Evolutionary conservation across 208 protist genomes (phyloP), one percentile per base, ranked within the genome.

Genomic region (Trypanosomatidae sp.): DNA sequence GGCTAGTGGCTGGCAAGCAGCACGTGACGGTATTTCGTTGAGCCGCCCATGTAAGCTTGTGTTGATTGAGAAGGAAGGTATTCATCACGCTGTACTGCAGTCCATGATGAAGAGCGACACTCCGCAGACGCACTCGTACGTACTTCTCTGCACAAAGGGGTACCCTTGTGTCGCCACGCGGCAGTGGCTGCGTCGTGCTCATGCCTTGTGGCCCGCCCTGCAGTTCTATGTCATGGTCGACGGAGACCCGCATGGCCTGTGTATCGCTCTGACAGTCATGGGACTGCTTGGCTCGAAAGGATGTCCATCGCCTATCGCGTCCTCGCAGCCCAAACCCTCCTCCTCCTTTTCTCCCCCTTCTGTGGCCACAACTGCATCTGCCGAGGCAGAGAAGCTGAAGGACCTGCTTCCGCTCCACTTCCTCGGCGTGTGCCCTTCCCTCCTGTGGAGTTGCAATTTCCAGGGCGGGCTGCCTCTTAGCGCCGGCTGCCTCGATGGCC

Each of bases 51-150:
- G 68, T 59, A 56, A 46, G 68, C 50, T 96, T 36, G 70, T 96
- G 13, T 8, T 94, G 49, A 82, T 96, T 58, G 91, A 96, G 72
- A 96, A 96, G 71, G 91, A 96, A 71, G 88, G 86, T 65, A 81
- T 77, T 1, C 71, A 88, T 56, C 84, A 81, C 39, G 73, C 83
- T 10, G 66, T 96, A 9, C 46, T 85, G 49, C 69, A 77, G 19
- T 66, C 69, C 13, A 43, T 74, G 15, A 66, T 25, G 17, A 73
- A 50, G 44, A 22, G 22, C 13, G 17, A 10, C 3, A 0, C 17
- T 10, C 13, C 52, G 25, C 47, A 46, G 15, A n/a, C 36, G 4
- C 15, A 19, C 62, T 50, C 19, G 65, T 79, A 62, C 46, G 36
- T 68, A 25, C 84, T 95, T 39, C 69, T 97, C 36, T 94, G 86